Base-by-base conservation (phyloP, 352 stramenopile genomes). In the Pythium dissotocum region DNA sequence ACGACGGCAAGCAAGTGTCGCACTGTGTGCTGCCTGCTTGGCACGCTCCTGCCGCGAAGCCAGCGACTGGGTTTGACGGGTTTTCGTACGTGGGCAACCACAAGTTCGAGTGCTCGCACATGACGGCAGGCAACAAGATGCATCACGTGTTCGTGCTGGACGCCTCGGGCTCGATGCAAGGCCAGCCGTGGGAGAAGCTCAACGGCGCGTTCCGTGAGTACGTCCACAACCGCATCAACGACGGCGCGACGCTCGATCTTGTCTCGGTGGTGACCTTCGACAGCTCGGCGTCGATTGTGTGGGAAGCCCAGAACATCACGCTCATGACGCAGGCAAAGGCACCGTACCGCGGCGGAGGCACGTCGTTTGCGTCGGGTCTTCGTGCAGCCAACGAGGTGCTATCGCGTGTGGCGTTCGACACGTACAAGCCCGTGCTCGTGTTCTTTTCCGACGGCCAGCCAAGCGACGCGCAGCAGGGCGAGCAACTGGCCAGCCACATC, bases 81-180 rank as follows among this genome's bases (percentile, higher is more conserved):
- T 88, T 80, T 48, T 79, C 84, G 46, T 88, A 89, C 40, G 77
- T 91, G 0, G 58, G 70, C 16, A 80, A 85, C 9, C 85, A 94
- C 74, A 79, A 90, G 63, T 93, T 95, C 60, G 75, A 85, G 40
- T 93, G 87, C 63, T 85, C 81, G 55, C 88, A 95, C 38, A 56
- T 79, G 14, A 65, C 80, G 0, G 77, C 65, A 24, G 77, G 74
- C 16, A 78, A 72, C 12, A 79, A 87, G 52, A 82, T 85, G 67
- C 85, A 95, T 46, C 87, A 94, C 44, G 73, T 95, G 4, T 91
- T 95, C 36, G 82, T 95, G 48, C 49, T 95, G 24, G 87, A 95
- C 57, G 77, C 71, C 46, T 94, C 87, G 10, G 83, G 84, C 0
- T 95, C 87, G 24, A 95, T 95, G 85, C 52, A 26, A 4, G 84